phyloP scores from a whole-genome alignment of 1,284 basidiomycete genomes.

The Golubevia pallescens region DNA sequence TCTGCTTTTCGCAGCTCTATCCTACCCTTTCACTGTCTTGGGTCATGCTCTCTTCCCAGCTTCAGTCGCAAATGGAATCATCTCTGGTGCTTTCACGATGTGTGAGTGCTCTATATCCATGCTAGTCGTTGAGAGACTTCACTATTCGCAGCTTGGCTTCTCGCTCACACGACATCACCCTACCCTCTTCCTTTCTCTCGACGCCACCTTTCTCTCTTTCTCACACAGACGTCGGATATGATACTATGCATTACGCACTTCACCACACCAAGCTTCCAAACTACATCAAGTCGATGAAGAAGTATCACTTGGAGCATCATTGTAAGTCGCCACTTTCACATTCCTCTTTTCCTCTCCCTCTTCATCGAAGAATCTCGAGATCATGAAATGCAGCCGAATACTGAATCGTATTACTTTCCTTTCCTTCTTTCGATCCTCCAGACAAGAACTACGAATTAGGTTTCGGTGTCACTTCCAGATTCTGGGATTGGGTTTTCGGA shows the following conservation, averaged over 20 bases:
- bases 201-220: background rate
- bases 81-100: conserved; percentile 86
- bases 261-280: conserved; percentile 72
- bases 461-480: conserved; percentile 93
- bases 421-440: no score
- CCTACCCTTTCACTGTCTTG: conserved; percentile 86
- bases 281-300: conserved; percentile 90
- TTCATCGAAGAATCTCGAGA: no score
- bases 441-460: conserved; percentile 84
- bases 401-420: no score
- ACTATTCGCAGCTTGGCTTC: background rate
- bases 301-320: conserved; percentile 97
- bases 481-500: conserved; percentile 93
- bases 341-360: no score
- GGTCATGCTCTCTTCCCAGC: conserved; percentile 83
- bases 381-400: no score
- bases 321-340: no score
- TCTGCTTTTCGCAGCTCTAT: conserved; percentile 77
- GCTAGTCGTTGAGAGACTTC: background rate
- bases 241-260: conserved; percentile 81
- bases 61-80: conserved; percentile 87
- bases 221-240: conserved; percentile 78
- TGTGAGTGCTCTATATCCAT: conserved; percentile 70
- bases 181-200: background rate
- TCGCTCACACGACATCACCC: background rate